These are phyloP conservation scores for Colletotrichum lindemuthianum DNA, from an alignment of 2,329 filamentous ascomycete species.

Conservation along the genomic window DNA sequence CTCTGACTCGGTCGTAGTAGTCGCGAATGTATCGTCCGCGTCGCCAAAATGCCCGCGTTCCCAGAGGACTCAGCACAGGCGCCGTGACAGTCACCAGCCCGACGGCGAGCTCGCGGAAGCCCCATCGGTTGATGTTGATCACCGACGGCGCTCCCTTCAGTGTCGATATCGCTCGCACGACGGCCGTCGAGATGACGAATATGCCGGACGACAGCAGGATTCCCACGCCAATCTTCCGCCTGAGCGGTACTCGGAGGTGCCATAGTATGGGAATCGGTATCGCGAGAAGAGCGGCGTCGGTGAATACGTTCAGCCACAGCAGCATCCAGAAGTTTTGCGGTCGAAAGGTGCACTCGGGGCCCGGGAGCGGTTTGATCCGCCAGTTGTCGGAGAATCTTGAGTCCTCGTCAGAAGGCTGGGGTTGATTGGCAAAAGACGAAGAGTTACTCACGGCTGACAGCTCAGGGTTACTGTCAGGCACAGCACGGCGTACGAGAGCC, in stretches of 20 bases:
- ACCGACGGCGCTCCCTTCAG: constrained; percentile 38
- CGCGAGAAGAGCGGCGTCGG: constrained; percentile 40
- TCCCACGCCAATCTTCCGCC: constrained; percentile 37
- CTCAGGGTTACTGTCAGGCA: constrained; percentile 32
- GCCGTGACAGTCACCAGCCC: constrained; percentile 38
- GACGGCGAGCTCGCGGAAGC: constrained; percentile 40
- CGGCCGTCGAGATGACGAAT: constrained; percentile 42
- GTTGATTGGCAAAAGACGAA: rapidly evolving
- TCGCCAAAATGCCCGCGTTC: constrained; percentile 35
- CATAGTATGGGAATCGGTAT: constrained; percentile 42
- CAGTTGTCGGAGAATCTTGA: constrained; percentile 37
- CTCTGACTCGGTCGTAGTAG: constrained; percentile 17
- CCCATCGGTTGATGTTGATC: constrained; percentile 40
- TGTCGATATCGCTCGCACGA: constrained; percentile 39
- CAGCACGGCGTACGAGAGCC: constrained; percentile 35
- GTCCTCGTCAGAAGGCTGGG: not conserved
- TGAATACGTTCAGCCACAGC: constrained; percentile 39
- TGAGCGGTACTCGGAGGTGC: constrained; percentile 34
- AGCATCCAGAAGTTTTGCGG: constrained; percentile 40
- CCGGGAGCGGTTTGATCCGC: constrained; percentile 39
- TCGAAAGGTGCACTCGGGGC: constrained; percentile 33
- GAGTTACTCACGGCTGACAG: constrained; percentile 34
- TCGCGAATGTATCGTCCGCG: constrained; percentile 31
- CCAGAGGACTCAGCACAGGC: constrained; percentile 35
- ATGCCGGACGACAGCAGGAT: constrained; percentile 41